Conservation (phyloP, 371 early-diverging fungal species). For the Mortierella sp. region DNA sequence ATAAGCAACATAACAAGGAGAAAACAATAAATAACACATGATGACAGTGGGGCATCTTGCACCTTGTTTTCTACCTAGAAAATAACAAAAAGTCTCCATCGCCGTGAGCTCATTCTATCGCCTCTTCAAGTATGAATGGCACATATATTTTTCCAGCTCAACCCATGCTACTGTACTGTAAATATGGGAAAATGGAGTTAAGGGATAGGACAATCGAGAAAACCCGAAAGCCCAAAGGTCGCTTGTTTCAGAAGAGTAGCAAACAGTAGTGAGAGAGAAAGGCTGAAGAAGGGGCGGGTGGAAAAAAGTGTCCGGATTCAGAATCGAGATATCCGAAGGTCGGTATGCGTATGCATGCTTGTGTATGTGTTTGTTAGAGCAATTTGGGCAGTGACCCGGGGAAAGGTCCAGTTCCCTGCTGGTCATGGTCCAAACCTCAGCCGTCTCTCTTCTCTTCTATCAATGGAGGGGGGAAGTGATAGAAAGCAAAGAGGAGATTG, state of each 20-base stretch:
- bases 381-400: conserved; percentile 2
- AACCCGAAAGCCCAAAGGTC: conserved; percentile 4
- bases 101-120: neutral
- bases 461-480: neutral
- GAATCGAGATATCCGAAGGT: conserved; percentile 9
- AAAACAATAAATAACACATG: neutral
- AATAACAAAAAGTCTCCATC: neutral
- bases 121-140: neutral
- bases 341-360: neutral
- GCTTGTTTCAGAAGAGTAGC: conserved; percentile 5
- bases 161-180: neutral
- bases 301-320: neutral
- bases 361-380: neutral
- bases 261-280: neutral
- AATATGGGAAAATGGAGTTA: neutral
- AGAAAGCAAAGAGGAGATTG: neutral
- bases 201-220: neutral
- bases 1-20: neutral
- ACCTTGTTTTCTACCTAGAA: neutral
- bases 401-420: neutral
- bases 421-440: neutral
- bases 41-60: neutral
- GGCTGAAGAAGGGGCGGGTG: neutral
- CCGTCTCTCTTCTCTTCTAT: neutral
- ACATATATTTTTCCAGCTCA: neutral